Percentiles rank a stretch among this genome's conserved stretches.
These are phyloP conservation scores for Neopestalotiopsis sp. DNA, from an alignment of 2,329 filamentous ascomycete genomes.

Conservation along the genomic window DNA sequence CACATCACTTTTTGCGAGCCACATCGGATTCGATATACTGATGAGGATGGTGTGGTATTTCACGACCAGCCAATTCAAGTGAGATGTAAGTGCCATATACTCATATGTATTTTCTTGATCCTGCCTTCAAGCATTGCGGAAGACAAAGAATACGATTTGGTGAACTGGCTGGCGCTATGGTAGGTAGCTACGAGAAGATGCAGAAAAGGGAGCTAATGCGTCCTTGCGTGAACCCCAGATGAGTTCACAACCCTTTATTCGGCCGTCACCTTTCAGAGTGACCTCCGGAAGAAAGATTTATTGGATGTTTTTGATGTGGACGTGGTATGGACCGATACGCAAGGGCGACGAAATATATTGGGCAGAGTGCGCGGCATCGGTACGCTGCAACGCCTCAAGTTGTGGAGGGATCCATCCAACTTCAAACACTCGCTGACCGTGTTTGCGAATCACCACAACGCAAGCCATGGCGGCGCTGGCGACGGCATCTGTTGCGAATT, in stretches of 20 bases:
- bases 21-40: slow-evolving; percentile 54
- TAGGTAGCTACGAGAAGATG: no score
- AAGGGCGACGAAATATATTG: slow-evolving; percentile 54
- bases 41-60: slow-evolving; percentile 50
- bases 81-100: slow-evolving; percentile 34
- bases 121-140: no score
- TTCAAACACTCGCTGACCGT: slow-evolving; percentile 54
- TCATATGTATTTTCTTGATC: background rate
- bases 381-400: slow-evolving; percentile 57
- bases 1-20: slow-evolving; percentile 53
- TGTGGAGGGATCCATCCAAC: slow-evolving; percentile 56
- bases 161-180: background rate
- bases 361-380: slow-evolving; percentile 57
- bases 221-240: slow-evolving; percentile 27
- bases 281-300: slow-evolving; percentile 52
- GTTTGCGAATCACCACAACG: slow-evolving; percentile 47
- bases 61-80: slow-evolving; percentile 55
- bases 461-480: background rate
- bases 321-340: slow-evolving; percentile 57
- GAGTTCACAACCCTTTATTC: slow-evolving; percentile 55
- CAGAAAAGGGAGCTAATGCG: background rate
- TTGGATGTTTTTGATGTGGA: slow-evolving; percentile 59
- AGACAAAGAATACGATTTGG: no score
- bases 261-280: slow-evolving; percentile 55
- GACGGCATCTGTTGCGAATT: slow-evolving; percentile 55